These are phyloP conservation scores for Nicotiana otophora DNA, from an alignment of 257 asterid species.

Conservation along the genomic window DNA sequence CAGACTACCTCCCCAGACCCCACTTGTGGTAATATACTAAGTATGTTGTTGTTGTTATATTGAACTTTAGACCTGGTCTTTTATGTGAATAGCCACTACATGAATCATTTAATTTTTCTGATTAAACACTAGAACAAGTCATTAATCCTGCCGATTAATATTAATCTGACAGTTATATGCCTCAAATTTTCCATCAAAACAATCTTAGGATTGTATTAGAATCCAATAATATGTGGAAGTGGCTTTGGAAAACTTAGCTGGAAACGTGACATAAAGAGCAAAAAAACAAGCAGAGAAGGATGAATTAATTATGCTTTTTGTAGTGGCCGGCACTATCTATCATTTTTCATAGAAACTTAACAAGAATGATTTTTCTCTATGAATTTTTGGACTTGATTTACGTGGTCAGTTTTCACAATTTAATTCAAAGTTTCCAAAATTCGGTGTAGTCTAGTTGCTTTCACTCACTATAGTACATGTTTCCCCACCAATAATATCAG, in stretches of 20 bases:
- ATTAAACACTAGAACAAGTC: neutral
- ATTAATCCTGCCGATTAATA: neutral
- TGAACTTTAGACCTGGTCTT: neutral
- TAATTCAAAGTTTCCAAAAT: neutral
- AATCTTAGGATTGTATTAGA: neutral
- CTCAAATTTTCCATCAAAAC: neutral
- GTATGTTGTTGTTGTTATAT: too few relatives aligned
- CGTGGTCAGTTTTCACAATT: neutral
- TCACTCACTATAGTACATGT: neutral
- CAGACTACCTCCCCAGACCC: too few relatives aligned
- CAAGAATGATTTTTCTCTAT: neutral
- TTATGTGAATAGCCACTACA: neutral
- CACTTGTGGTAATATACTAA: too few relatives aligned
- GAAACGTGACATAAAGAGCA: conserved; percentile 16
- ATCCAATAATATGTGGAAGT: neutral
- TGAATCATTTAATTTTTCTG: neutral
- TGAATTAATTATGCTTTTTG: neutral
- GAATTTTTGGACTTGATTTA: neutral
- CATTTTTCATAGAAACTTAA: conserved; percentile 13
- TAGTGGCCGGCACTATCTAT: conserved; percentile 49
- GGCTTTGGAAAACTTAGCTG: neutral
- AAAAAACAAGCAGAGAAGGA: conserved; percentile 30
- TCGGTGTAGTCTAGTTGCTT: neutral
- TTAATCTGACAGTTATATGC: neutral
- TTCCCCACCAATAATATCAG: neutral